Evolutionary conservation across 345 rosid genomes (phyloP), one percentile per base, ranked within the genome.

Genomic region (Eucalyptus leucophloia): DNA sequence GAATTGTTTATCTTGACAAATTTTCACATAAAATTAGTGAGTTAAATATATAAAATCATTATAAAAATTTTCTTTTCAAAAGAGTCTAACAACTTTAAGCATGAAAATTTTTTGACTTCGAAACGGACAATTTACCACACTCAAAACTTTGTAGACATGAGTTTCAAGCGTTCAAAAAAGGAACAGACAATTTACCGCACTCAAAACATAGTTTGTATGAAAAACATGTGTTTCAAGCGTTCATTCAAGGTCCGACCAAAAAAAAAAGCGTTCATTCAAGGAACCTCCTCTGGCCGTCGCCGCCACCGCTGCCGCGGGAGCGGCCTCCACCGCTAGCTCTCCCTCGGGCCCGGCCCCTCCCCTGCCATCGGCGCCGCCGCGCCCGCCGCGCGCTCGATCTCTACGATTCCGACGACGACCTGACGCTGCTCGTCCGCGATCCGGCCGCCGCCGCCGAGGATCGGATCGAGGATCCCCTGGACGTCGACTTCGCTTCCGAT

Each of bases 361-460:
- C 95, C 45, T 53, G 83, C 90, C 88, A 40, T 18, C 54, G 7
- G 45, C 87, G 21, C 72, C 50, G 34, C 49, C 21, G 16, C 62
- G 23, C 34, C 86, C 23, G 34, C 82, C 21, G 54, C 40, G 23
- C 34, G 12, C 32, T 83, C 77, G 34, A 82, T 85, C 89, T 81
- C 91, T 58, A n/a, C 80, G 49, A 77, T 40, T 77, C 87, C 30
- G 85, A 77, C 45, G 60, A 86, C 51, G 91, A 58, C 69, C 86
- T 87, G 42, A 30, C 30, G 58, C 34, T 80, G 40, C 87, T 45
- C 92, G 80, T 53, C 86, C 88, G 89, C 47, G 30, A 37, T 21
- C 85, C 85, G 54, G 91, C 92, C 77, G 80, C 91, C 83, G 69
- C 91, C 54, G 91, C 91, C 77, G 80, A 90, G 21, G 93, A 93